Evolutionary conservation across 106 monocot genomes (phyloP), one percentile per base, ranked within the genome.

Genomic region (Dendrobium nobile): DNA sequence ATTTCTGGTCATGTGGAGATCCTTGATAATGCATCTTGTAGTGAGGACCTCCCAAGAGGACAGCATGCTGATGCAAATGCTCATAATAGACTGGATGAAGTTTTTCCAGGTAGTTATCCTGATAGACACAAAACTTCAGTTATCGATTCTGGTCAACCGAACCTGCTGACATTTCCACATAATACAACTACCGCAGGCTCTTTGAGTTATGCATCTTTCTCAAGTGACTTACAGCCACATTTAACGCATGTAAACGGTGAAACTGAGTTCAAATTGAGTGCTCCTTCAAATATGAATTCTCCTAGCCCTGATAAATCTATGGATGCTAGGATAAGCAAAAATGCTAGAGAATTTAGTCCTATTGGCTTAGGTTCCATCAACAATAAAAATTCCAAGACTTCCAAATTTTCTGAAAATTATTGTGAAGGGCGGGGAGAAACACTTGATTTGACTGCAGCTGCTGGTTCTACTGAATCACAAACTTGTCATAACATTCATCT

Each of bases 1-100:
- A 73, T 58, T 59, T 74, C 74, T 58, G 48, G 41, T 5, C 78
- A 6, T 78, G 54, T 41, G 37, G 72, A 72, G 54, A 72, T 51
- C 11, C 37, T 41, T 47, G 72, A 73, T 68, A 47, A 73, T 72
- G 77, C 72, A 72, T 83, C 78, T 72, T 33, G 77, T 15, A 72
- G 27, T 24, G 78, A 78, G 33, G 72, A 72, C 26, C 40, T 13
- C 16, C 41, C 40, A 54, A 59, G 22, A 75, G 41, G 41, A 41
- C 33, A 73, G 16, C 73, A 73, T 41, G 11, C 73, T 58, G 18
- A 59, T 78, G 54, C 16, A 41, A 41, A 22, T 67, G 9, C 79
- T 45, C n/a, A 11, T 67, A 26, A 44, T 11, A 45, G 10, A 40
- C 22, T 26, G 1, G 41, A 16, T 4, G 42, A 65, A 45, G 45